These are phyloP conservation scores for Datisca glomerata DNA, from an alignment of 306 rosid species.

Conservation along the genomic window DNA sequence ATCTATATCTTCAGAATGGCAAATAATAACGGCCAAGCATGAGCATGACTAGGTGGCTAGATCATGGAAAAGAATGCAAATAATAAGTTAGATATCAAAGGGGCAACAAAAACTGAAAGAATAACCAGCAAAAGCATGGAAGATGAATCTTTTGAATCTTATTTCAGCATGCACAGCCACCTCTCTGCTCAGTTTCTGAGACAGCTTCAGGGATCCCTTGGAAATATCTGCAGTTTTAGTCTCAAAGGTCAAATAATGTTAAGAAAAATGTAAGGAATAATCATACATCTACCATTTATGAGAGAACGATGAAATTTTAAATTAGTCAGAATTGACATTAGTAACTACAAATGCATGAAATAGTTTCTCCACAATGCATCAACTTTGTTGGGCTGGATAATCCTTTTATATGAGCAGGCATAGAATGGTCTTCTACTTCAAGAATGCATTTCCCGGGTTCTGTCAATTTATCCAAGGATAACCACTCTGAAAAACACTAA, in stretches of 20 bases:
- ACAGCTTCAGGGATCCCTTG: constrained; percentile 82
- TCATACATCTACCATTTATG: no score
- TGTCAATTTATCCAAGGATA: no score
- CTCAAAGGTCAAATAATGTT: not conserved
- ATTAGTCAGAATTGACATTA: not conserved
- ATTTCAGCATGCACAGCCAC: constrained; percentile 88
- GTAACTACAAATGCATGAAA: not conserved
- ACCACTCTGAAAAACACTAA: no score
- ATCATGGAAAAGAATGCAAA: constrained; percentile 23
- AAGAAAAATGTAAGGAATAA: no score
- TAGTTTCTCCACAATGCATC: not conserved
- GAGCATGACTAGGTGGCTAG: constrained; percentile 14
- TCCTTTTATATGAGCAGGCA: no score
- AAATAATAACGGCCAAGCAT: no score
- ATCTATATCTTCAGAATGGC: constrained; percentile 16
- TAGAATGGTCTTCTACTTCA: no score
- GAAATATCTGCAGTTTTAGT: constrained; percentile 57
- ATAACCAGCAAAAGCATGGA: constrained; percentile 10
- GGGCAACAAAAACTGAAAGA: constrained; percentile 32
- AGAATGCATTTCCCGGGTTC: no score
- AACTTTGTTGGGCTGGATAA: no score
- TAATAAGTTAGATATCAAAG: constrained; percentile 5
- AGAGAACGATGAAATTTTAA: not conserved
- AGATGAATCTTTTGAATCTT: constrained; percentile 12
- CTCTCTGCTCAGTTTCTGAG: constrained; percentile 58